Conservation (phyloP, 192 early-diverging fungal genomes). For the Coemansia nantahalensis region DNA sequence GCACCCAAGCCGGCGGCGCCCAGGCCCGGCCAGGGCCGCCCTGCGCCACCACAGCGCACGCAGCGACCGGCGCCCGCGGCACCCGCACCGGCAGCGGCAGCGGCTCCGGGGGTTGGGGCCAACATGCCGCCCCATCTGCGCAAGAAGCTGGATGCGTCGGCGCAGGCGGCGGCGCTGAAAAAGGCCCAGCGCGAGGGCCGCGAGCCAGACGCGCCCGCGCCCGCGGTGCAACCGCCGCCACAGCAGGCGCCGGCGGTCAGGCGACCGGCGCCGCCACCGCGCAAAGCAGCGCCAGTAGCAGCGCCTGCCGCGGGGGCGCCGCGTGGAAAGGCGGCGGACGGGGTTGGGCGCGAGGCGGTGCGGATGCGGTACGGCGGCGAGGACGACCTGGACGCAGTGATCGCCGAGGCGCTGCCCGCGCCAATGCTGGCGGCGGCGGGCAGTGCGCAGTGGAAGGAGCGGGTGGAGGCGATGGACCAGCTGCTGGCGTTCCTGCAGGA, state of each 20-base stretch:
- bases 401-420: slow-evolving; percentile 62
- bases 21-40: slow-evolving; percentile 7
- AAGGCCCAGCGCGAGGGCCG: slow-evolving; percentile 50
- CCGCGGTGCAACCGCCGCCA: slow-evolving; percentile 18
- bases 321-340: slow-evolving; percentile 22
- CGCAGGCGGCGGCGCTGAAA: slow-evolving; percentile 45
- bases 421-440: slow-evolving; percentile 60
- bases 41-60: slow-evolving; percentile 1
- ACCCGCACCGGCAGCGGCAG: no score
- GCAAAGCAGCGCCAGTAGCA: slow-evolving; percentile 37
- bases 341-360: slow-evolving; percentile 55
- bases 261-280: slow-evolving; percentile 4
- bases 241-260: slow-evolving; percentile 12
- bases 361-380: slow-evolving; percentile 70
- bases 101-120: slow-evolving; percentile 23
- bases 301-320: slow-evolving; percentile 24
- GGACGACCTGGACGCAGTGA: slow-evolving; percentile 59
- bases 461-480: slow-evolving; percentile 82
- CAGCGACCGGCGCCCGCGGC: no score
- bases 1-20: slow-evolving; percentile 40
- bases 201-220: slow-evolving; percentile 9
- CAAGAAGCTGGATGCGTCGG: slow-evolving; percentile 54
- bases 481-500: slow-evolving; percentile 66
- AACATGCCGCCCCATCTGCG: slow-evolving; percentile 49
- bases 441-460: slow-evolving; percentile 82